Evolutionary conservation across 2,329 filamentous ascomycete genomes (phyloP), one percentile per base, ranked within the genome.

Genomic region (Nigrospora oryzae): DNA sequence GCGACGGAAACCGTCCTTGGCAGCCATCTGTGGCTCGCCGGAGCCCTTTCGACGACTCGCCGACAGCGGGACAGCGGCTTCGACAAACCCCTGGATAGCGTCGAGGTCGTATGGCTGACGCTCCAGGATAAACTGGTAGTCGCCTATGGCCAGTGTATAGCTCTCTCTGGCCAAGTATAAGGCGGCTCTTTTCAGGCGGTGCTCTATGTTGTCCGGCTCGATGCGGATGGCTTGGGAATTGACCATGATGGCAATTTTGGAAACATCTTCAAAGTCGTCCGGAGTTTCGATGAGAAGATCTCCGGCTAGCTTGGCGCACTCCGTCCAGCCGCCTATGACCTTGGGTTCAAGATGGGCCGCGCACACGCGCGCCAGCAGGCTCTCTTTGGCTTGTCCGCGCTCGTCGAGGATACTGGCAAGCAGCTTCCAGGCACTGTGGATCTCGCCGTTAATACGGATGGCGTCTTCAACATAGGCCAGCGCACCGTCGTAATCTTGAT

Each of bases 401-500:
- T 84, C 80, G 46, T 75, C 68, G 53, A 79, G 79, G 43, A 84
- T 77, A 3, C 77, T 74, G 0, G 77, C 72, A 38, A 85, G 61
- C 12, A 82, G 67, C 13, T 71, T 75, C 81, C 81, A 85, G 19
- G 82, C 81, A 51, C 79, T 73, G 49, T 81, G 73, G 1, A 79
- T 83, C 58, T 84, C 80, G 16, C 78, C 79, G 50, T 85, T 84
- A 57, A 84, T 81, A 42, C 80, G 73, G 54, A 85, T 82, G 46
- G 84, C 75, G 53, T 84, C 80, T 36, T 74, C 71, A 10, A 79
- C 74, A 17, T 77, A 66, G 14, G 74, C 71, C 33, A 80, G 66
- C 5, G 84, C 82, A 36, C 72, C 67, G 5, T 77, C 71, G 50
- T 83, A 81, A 16, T 83, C 71, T 23, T 74, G 70, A 11, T 74